Evolutionary conservation across 768 basidiomycete genomes (phyloP), one percentile per base, ranked within the genome.

Genomic region (Lactifluus rugatus): DNA sequence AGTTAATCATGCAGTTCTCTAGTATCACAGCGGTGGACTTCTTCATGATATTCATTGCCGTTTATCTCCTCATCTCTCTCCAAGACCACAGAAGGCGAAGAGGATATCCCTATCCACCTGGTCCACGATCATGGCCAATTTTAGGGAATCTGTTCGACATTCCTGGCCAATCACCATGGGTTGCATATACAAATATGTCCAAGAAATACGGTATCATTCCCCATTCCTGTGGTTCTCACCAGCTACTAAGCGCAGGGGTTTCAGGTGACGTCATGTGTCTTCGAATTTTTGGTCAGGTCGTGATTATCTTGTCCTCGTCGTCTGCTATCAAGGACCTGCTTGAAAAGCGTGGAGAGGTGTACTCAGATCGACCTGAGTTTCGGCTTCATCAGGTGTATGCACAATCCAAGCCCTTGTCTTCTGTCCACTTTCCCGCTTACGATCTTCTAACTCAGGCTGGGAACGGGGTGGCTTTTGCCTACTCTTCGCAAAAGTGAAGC

Each of bases 261-360:
- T 32, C 19, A 46, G 55, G 25, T 21, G 28, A 58, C n/a, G 5
- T 60, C 2, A 45, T 62, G 21, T 23, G 26, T 59, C 53, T 75
- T 48, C 66, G 67, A 45, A 54, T 80, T 17, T 64, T 82, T 34
- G 73, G 76, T 19, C 76, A 76, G 58, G 71, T 75, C 13, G 73
- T 80, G 65, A 63, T 83, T 49, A 68, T 84, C 52, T 66, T 83
- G 32, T 81, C 75, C 66, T 76, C 74, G 54, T 53, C 71, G 57
- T 70, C 74, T 55, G 75, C 73, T 6, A 71, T 76, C 26, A 71
- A 72, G 10, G 79, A 78, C 54, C 68, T 84, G 17, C 70, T 84
- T 25, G 81, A 81, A 46, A 81, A 74, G 65, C 74, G 79, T 50
- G 77, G 80, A 55, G 65, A 74, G 23, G 13, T 28, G 9, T 62